Conservation (phyloP, 805 yeast genomes). For the Teunomyces kruisii region DNA sequence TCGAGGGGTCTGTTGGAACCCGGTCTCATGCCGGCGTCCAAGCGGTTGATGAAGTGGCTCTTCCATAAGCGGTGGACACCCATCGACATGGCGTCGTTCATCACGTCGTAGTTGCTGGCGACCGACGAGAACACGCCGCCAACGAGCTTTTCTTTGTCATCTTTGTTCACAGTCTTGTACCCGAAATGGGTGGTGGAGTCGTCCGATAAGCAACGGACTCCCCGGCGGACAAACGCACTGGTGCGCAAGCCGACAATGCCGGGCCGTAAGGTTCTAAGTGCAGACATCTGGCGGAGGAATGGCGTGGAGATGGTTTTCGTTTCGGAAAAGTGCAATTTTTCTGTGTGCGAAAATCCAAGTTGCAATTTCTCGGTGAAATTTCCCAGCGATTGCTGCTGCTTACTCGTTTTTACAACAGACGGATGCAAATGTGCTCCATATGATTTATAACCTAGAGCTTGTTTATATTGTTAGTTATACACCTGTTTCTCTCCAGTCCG, state of each 20-base stretch:
- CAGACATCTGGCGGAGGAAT: slow-evolving; percentile 1
- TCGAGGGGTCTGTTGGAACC: slow-evolving; percentile 74
- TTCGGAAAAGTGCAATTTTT: too few species aligned
- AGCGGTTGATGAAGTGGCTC: slow-evolving; percentile 77
- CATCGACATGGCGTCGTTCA: slow-evolving; percentile 98
- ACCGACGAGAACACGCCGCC: slow-evolving; percentile 91
- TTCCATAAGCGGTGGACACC: slow-evolving; percentile 97
- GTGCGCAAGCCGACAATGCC: slow-evolving; percentile 1
- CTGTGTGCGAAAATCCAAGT: too few species aligned
- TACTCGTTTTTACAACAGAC: too few species aligned
- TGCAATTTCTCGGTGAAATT: too few species aligned
- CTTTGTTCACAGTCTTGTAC: slow-evolving; percentile 73
- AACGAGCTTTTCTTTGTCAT: slow-evolving; percentile 79
- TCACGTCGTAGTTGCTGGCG: slow-evolving; percentile 89
- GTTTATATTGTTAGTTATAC: neutral
- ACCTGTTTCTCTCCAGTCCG: neutral
- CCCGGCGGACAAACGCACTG: slow-evolving; percentile 1
- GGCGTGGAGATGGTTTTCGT: neutral
- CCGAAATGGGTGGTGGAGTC: slow-evolving; percentile 88
- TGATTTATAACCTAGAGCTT: neutral
- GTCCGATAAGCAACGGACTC: slow-evolving; percentile 5
- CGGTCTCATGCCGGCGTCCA: slow-evolving; percentile 93
- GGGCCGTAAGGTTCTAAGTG: slow-evolving; percentile 8
- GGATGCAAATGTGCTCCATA: too few species aligned
- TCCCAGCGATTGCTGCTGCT: too few species aligned